phyloP scores from a whole-genome alignment of 1,284 basidiomycete species.

The Pseudozyma flocculosa region DNA sequence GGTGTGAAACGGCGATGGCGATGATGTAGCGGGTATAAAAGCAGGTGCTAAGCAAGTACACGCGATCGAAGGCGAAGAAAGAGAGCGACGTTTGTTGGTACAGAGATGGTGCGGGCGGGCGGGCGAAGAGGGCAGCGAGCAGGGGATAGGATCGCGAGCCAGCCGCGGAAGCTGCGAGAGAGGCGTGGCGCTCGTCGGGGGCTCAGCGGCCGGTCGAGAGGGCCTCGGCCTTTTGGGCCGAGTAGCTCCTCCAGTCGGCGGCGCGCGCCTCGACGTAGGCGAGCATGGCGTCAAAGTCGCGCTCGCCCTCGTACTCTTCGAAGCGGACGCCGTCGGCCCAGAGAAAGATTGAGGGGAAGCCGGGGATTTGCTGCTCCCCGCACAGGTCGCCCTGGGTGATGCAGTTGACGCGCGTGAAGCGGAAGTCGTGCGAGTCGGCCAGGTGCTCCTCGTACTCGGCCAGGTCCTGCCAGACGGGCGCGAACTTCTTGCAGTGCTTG shows the following conservation, averaged over 20 bases:
- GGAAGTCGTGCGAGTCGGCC: slow-evolving; percentile 39
- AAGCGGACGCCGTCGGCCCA: slow-evolving; percentile 35
- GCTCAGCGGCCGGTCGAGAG: no score
- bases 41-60: no score
- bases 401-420: slow-evolving; percentile 53
- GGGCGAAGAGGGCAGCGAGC: no score
- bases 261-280: slow-evolving; percentile 26
- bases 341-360: slow-evolving; percentile 36
- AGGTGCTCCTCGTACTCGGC: slow-evolving; percentile 51
- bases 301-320: slow-evolving; percentile 24
- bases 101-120: no score
- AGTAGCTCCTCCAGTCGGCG: slow-evolving; percentile 5
- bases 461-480: slow-evolving; percentile 79
- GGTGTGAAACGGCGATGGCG: no score
- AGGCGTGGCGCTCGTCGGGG: no score
- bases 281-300: slow-evolving; percentile 18
- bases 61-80: no score
- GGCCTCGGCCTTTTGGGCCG: slow-evolving; percentile 9
- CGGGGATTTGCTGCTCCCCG: slow-evolving; percentile 28
- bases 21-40: no score
- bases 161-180: no score
- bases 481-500: slow-evolving; percentile 71
- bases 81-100: no score
- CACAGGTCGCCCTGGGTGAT: slow-evolving; percentile 45
- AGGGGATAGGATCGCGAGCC: no score